Evolutionary conservation across 2,329 filamentous ascomycete genomes (phyloP).

Genomic region (Xylariales sp.): DNA sequence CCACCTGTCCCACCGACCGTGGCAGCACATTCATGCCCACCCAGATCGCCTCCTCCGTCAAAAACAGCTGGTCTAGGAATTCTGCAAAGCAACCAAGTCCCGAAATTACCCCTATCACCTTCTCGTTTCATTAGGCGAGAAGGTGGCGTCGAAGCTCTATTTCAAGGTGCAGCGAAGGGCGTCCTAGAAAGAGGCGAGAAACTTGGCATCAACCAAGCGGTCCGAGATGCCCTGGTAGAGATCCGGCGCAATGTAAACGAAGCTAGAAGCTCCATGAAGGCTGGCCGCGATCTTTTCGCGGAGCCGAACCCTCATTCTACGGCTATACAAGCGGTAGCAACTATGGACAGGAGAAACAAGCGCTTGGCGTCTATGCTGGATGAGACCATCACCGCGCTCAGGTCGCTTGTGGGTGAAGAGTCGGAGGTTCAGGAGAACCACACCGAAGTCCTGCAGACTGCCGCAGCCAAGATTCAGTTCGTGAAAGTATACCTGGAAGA

Average conservation of each 20-base stretch:
- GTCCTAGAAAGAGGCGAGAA: conserved; percentile 70
- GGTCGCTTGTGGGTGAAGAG: conserved; percentile 49
- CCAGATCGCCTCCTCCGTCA: too few relatives aligned
- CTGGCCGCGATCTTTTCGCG: conserved; percentile 28
- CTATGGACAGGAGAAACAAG: conserved; percentile 61
- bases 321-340: conserved; percentile 34
- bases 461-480: conserved; percentile 60
- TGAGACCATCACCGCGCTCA: conserved; percentile 59
- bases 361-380: conserved; percentile 65
- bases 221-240: conserved; percentile 77
- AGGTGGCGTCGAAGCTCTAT: conserved; percentile 62
- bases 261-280: conserved; percentile 37
- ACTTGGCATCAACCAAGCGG: conserved; percentile 74
- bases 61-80: conserved; percentile 30
- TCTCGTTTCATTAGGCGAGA: conserved; percentile 47
- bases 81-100: conserved; percentile 34
- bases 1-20: conserved; percentile 31
- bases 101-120: conserved; percentile 43
- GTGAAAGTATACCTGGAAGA: conserved; percentile 60
- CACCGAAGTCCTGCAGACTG: conserved; percentile 52
- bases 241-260: conserved; percentile 72
- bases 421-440: conserved; percentile 44
- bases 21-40: conserved; percentile 25
- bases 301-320: conserved; percentile 23
- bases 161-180: conserved; percentile 73